These are phyloP conservation scores for Craspedostauros australis DNA, from an alignment of 108 stramenopile genomes.

Conservation along the genomic window DNA sequence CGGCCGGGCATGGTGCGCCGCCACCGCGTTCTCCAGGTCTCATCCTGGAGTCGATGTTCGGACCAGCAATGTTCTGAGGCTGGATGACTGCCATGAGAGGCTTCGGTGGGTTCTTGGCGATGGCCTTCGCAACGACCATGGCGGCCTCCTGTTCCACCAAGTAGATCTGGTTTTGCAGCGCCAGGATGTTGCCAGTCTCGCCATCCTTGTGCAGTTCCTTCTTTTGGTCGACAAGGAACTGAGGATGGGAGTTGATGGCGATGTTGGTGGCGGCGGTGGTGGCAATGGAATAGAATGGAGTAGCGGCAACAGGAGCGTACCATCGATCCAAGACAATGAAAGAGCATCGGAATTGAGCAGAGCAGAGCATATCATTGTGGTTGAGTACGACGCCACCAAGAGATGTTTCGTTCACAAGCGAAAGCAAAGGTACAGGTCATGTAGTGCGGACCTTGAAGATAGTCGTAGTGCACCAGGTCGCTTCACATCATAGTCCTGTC, in stretches of 20 bases:
- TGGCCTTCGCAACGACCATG: slow-evolving; percentile 40
- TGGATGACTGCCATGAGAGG: slow-evolving; percentile 81
- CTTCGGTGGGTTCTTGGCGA: slow-evolving; percentile 73
- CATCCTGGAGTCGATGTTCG: slow-evolving; percentile 53
- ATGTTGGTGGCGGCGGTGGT: background rate
- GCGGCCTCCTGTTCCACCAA: slow-evolving; percentile 67
- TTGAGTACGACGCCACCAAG: too few species aligned
- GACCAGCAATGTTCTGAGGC: slow-evolving; percentile 39
- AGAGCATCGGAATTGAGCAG: too few species aligned
- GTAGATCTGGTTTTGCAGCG: slow-evolving; percentile 41
- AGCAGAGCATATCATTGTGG: too few species aligned
- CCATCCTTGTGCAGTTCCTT: background rate
- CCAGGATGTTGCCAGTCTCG: slow-evolving; percentile 16
- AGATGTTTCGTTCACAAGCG: too few species aligned
- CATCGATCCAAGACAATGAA: too few species aligned
- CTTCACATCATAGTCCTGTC: too few species aligned
- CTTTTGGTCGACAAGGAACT: slow-evolving; percentile 38
- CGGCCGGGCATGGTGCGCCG: slow-evolving; percentile 83
- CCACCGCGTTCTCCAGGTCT: slow-evolving; percentile 68
- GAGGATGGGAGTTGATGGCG: slow-evolving; percentile 1
- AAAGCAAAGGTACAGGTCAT: too few species aligned
- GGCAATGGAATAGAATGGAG: too few species aligned
- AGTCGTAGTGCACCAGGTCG: too few species aligned
- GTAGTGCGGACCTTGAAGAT: too few species aligned
- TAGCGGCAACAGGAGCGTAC: too few species aligned